Conservation (phyloP, 768 basidiomycete genomes). For the Podaxis carcinomalis region DNA sequence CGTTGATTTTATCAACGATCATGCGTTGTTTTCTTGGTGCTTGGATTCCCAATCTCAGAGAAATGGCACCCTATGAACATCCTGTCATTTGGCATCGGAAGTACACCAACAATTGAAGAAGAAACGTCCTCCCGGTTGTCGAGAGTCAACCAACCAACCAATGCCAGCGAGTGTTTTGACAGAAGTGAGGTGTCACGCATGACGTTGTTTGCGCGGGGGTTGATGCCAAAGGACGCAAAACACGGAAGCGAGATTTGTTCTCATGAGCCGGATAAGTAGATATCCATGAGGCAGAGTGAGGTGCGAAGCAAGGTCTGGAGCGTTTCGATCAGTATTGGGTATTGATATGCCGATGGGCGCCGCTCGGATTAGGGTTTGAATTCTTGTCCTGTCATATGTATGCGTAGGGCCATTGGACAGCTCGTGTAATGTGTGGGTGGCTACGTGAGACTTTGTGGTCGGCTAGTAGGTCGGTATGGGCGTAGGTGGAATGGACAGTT, state of each 20-base stretch:
- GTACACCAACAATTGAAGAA: background rate
- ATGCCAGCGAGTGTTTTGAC: background rate
- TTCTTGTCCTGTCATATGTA: background rate
- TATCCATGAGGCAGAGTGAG: background rate
- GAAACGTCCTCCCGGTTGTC: background rate
- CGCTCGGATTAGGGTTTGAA: background rate
- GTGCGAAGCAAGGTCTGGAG: background rate
- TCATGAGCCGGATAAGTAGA: background rate
- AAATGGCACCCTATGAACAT: background rate
- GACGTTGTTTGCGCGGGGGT: background rate
- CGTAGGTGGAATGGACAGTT: background rate
- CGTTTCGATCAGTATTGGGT: background rate
- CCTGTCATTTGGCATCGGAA: background rate
- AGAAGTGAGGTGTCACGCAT: background rate
- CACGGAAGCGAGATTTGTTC: background rate
- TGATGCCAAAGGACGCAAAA: background rate
- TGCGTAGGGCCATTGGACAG: background rate
- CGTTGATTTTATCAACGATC: background rate
- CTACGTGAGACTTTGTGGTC: background rate
- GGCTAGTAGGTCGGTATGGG: background rate
- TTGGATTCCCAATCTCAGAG: background rate
- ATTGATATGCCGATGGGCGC: background rate
- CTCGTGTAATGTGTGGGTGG: background rate
- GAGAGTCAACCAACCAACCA: background rate
- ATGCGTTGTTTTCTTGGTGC: background rate